Conservation (phyloP, 2,329 filamentous ascomycete species). For the Coleophoma crateriformis region DNA sequence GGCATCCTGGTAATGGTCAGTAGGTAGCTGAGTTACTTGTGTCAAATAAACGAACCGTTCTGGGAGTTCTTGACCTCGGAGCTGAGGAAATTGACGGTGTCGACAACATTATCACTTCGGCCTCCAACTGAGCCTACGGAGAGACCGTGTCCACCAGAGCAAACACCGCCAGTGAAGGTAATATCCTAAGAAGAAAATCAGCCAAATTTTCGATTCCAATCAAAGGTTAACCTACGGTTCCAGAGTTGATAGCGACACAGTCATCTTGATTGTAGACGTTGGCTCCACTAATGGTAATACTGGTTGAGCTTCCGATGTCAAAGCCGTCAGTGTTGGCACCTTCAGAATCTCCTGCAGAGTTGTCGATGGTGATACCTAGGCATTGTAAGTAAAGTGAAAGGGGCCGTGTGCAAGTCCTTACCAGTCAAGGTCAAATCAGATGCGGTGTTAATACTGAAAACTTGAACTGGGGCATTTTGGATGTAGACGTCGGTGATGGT, state of each 20-base stretch:
- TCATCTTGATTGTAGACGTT: constrained; percentile 53
- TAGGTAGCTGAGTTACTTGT: constrained; percentile 23
- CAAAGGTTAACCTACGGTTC: constrained; percentile 22
- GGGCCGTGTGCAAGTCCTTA: too few relatives aligned
- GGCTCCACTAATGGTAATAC: constrained; percentile 41
- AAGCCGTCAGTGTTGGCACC: constrained; percentile 48
- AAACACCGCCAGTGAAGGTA: constrained; percentile 13
- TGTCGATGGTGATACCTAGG: constrained; percentile 44
- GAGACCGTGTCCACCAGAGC: constrained; percentile 34
- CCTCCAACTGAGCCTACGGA: constrained; percentile 52
- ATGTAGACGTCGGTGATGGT: constrained; percentile 41
- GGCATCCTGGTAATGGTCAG: constrained; percentile 34
- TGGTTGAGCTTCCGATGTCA: constrained; percentile 37
- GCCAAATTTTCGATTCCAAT: constrained; percentile 34
- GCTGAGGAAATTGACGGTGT: constrained; percentile 40
- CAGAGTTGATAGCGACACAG: constrained; percentile 51
- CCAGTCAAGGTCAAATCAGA: constrained; percentile 37
- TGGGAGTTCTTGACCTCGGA: constrained; percentile 40
- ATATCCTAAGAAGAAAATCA: constrained; percentile 27
- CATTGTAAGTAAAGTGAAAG: too few relatives aligned
- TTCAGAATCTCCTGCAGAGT: constrained; percentile 42
- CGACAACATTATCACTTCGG: constrained; percentile 44
- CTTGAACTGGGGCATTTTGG: constrained; percentile 47
- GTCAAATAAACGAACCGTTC: constrained; percentile 36
- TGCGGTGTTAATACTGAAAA: constrained; percentile 29